Base-by-base conservation (phyloP, 1,284 basidiomycete genomes). In the Chiua sp. region DNA sequence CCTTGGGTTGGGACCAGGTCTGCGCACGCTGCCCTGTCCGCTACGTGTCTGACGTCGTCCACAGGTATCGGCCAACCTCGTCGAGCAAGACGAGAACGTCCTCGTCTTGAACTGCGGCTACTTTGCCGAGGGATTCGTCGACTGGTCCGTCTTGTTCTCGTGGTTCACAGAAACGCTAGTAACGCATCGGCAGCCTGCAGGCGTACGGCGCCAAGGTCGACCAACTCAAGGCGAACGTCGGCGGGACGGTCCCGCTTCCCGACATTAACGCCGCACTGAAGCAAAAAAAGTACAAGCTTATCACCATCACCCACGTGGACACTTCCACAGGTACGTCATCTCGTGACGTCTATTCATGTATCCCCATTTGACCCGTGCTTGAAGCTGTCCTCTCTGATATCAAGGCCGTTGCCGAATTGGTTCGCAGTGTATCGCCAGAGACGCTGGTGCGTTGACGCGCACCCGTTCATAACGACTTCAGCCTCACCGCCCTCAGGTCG, bases 281-380 rank as follows among this genome's bases (percentile, higher is more conserved):
- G 75, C 78, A 83, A 66, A 94, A 94, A 77, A 90, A 91, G 73
- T 98, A 94, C 84, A 98, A 97, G 78, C 75, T 96, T 54, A 78
- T 96, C 64, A 96, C 96, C 10, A 87, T 98, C 71, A 98, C 98
- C 8, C 97, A 99, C 73, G 96, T 97, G 59, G 94, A 96, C 75
- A 96, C 94, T 11, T 95, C 93, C 18, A 96, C 94, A 56, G 92
- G 93, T 83, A 55, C 50, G 66, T 62, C 26, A 13, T 23, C 18
- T 39, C n/a, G n/a, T 32, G 3, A 2, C n/a, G n/a, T n/a, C n/a
- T n/a, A n/a, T n/a, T n/a, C n/a, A n/a, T 3, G 28, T 26, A 12
- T 37, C 18, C 20, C 39, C 50, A 10, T 30, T 13, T 35, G 22
- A 49, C 44, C 54, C 39, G 35, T 35, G 37, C 42, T n/a, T n/a